Conservation (phyloP, 2,329 filamentous ascomycete genomes). For the Stachybotrys echinatus region DNA sequence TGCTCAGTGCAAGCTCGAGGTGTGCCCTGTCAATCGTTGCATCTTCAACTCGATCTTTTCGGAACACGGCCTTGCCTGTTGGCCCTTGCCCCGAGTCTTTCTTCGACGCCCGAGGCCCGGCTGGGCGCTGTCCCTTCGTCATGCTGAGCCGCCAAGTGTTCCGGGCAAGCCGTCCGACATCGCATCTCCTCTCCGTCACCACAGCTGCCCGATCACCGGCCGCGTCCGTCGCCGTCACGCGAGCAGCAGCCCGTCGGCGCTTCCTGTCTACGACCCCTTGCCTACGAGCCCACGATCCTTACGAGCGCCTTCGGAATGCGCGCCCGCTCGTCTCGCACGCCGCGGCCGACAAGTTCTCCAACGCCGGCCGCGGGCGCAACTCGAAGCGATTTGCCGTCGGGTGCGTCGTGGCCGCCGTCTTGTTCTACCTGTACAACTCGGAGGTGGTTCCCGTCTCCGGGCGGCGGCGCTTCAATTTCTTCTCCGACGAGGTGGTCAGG, state of each 20-base stretch:
- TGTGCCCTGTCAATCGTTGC: too few relatives aligned
- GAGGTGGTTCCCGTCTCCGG: slow-evolving; percentile 70
- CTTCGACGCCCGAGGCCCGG: not conserved
- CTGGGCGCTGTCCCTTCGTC: not conserved
- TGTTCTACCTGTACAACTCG: slow-evolving; percentile 63
- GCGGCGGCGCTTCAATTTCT: slow-evolving; percentile 65
- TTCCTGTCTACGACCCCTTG: slow-evolving; percentile 15
- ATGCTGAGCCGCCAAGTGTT: not conserved
- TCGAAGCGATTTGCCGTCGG: slow-evolving; percentile 31
- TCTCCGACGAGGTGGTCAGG: slow-evolving; percentile 52
- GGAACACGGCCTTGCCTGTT: not conserved
- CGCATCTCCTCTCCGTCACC: not conserved
- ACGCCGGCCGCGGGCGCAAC: slow-evolving; percentile 20
- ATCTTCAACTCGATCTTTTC: not conserved
- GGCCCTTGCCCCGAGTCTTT: not conserved
- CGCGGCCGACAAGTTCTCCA: slow-evolving; percentile 17
- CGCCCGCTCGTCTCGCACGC: slow-evolving; percentile 24
- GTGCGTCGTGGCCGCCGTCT: slow-evolving; percentile 36
- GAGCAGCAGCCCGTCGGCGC: not conserved
- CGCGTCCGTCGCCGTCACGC: not conserved
- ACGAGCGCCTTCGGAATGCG: slow-evolving; percentile 22
- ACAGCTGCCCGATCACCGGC: not conserved
- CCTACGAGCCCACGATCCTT: slow-evolving; percentile 11
- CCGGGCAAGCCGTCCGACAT: not conserved
- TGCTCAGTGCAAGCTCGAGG: too few relatives aligned